Conservation (phyloP, 73 alveolate genomes). For the Stentor coeruleus region DNA sequence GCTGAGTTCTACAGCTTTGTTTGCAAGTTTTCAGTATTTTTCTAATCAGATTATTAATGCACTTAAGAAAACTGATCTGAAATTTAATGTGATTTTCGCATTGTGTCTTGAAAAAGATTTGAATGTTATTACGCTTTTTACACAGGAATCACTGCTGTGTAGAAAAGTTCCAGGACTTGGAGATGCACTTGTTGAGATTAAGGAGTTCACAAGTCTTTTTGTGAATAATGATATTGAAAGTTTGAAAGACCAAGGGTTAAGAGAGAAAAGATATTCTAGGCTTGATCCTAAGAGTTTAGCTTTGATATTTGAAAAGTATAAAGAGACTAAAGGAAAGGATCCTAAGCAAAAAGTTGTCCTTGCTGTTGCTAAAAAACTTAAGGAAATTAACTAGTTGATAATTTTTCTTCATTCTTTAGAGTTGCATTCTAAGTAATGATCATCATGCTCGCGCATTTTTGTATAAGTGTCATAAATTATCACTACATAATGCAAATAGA, state of each 20-base stretch:
- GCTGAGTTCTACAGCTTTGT: neutral
- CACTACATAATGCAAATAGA: too few relatives aligned
- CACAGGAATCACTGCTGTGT: neutral
- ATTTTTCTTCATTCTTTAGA: too few relatives aligned
- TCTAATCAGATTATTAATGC: neutral
- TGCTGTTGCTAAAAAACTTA: slow-evolving; percentile 18
- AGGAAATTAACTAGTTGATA: neutral
- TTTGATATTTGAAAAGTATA: slow-evolving; percentile 16
- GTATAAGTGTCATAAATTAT: too few relatives aligned
- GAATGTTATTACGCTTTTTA: neutral
- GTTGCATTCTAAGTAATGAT: too few relatives aligned
- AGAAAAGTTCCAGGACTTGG: slow-evolving; percentile 1
- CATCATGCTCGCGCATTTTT: too few relatives aligned
- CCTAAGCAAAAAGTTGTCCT: neutral
- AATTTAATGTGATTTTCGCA: neutral
- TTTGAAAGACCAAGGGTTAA: neutral
- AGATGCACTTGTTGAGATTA: neutral
- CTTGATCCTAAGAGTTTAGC: neutral
- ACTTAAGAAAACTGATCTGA: neutral
- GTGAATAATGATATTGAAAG: slow-evolving; percentile 15
- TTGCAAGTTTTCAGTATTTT: slow-evolving; percentile 23
- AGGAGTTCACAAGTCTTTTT: neutral
- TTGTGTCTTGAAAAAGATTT: neutral
- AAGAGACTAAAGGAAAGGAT: neutral
- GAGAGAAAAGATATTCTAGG: slow-evolving; percentile 16